Conservation (phyloP, 2,329 filamentous ascomycete species). For the Sclerotinia trifoliorum region DNA sequence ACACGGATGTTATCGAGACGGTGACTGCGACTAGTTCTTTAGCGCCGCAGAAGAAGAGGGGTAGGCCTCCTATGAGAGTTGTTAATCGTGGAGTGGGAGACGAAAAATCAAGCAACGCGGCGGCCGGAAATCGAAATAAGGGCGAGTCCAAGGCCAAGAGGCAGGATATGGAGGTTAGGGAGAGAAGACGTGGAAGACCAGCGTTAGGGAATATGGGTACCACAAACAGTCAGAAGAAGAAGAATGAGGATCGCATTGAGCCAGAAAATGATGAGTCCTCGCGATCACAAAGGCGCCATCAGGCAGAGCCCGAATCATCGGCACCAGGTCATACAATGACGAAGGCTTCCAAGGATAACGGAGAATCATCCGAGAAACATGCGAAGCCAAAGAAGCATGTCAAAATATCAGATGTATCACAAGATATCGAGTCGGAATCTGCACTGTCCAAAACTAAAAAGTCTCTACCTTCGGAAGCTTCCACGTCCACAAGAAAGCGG, state of each 20-base stretch:
- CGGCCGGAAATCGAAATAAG: neutral
- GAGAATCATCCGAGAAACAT: slow-evolving; percentile 9
- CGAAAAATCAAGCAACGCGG: neutral
- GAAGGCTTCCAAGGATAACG: neutral
- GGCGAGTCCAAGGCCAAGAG: neutral
- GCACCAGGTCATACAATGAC: neutral
- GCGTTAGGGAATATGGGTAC: neutral
- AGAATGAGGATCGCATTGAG: neutral
- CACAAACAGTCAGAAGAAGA: neutral
- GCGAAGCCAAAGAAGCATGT: slow-evolving; percentile 18
- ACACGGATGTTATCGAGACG: neutral
- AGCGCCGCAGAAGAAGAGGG: slow-evolving; percentile 12
- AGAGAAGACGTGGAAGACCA: neutral
- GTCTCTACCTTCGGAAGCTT: neutral
- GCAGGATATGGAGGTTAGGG: neutral
- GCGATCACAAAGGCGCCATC: slow-evolving; percentile 7
- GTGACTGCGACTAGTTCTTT: slow-evolving; percentile 11
- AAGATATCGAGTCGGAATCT: neutral
- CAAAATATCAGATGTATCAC: slow-evolving; percentile 14
- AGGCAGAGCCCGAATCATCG: neutral
- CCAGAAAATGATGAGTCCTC: neutral
- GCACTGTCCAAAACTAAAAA: slow-evolving; percentile 4
- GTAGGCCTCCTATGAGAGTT: neutral
- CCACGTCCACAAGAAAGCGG: slow-evolving; percentile 16
- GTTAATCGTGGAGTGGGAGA: neutral